A percentile compares a stretch with the other conserved stretches of the same genome.
phyloP scores from a whole-genome alignment of 345 rosid species.

The Populus alba region DNA sequence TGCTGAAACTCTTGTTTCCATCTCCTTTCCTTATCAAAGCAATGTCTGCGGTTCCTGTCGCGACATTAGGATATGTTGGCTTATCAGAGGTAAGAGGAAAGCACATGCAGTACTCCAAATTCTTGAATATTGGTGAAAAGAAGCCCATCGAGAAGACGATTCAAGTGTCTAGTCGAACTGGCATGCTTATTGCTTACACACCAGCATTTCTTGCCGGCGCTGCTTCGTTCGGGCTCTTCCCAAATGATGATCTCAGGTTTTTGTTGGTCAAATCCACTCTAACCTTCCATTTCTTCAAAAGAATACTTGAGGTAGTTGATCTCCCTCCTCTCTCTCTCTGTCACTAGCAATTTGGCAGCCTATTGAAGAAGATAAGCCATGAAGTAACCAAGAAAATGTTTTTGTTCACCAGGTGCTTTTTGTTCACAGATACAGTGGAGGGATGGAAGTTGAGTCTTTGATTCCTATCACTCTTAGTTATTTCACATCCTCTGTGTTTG shows the following conservation, averaged over 20 bases:
- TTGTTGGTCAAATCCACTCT: conserved; percentile 47
- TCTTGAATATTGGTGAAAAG: conserved; percentile 19
- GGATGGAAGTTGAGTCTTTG: conserved; percentile 32
- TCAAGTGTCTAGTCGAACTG: conserved; percentile 43
- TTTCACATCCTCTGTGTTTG: conserved; percentile 28
- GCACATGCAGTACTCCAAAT: conserved; percentile 59
- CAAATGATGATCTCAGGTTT: conserved; percentile 45
- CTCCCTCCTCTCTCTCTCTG: background rate
- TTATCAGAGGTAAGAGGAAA: conserved; percentile 49
- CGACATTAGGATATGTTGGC: conserved; percentile 31
- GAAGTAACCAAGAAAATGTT: background rate
- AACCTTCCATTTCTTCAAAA: conserved; percentile 69
- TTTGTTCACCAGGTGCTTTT: conserved; percentile 39
- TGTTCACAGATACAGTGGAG: conserved; percentile 65
- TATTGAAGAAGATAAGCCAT: background rate
- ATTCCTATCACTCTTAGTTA: conserved; percentile 38
- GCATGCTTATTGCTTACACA: conserved; percentile 55
- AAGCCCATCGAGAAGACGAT: background rate
- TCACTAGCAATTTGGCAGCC: background rate
- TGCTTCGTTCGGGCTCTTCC: conserved; percentile 49
- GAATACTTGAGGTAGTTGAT: conserved; percentile 46
- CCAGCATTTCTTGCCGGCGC: conserved; percentile 56
- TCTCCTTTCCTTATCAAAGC: conserved; percentile 34
- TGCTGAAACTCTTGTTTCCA: conserved; percentile 28
- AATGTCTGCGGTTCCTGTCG: conserved; percentile 33